Evolutionary conservation across 2,329 filamentous ascomycete genomes (phyloP), one percentile per base, ranked within the genome.

Genomic region (Fusarium sp.): DNA sequence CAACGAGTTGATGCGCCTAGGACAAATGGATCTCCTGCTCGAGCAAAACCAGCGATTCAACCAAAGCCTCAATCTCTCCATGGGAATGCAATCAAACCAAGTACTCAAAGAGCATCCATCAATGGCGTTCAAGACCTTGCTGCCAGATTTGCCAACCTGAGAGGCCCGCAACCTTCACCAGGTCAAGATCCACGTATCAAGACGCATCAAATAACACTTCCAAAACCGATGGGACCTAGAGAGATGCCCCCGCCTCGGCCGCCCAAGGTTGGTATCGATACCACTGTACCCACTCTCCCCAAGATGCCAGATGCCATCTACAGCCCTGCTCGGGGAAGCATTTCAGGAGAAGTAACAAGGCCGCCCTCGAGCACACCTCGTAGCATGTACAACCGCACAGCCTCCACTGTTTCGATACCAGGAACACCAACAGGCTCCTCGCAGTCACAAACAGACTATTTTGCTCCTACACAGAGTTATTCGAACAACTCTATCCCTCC

Each of bases 251-350:
- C 80, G 30, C 71, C 80, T 20, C 83, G 84, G 45, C 81, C 83
- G 35, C 81, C 83, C 2, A 84, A 83, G 54, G 77, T 88, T 13
- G 83, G 84, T 5, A 73, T 90, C 2, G 83, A 88, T 49, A 87
- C 83, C 30, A 78, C 86, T n/a, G 78, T 88, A 11, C 85, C 87
- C 14, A 84, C 84, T 18, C 82, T 94, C 76, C 92, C 92, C 14
- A 92, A 92, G 77, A 81, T 91, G 48, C 92, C 92, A 2, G 91
- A 91, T 75, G 91, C 92, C 11, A 92, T 93, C 7, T 95, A 94
- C 76, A 94, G 90, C 74, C 92, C 92, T n/a, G 91, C 91, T 2
- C 86, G 92, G 37, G 93, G 92, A 32, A 92, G 90, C 60, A 85
- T 91, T 7, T 89, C 90, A 6, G 89, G 87, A 27, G 89, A 90